Conservation (phyloP, 2,329 filamentous ascomycete species). For the Paracamarosporium sp. region DNA sequence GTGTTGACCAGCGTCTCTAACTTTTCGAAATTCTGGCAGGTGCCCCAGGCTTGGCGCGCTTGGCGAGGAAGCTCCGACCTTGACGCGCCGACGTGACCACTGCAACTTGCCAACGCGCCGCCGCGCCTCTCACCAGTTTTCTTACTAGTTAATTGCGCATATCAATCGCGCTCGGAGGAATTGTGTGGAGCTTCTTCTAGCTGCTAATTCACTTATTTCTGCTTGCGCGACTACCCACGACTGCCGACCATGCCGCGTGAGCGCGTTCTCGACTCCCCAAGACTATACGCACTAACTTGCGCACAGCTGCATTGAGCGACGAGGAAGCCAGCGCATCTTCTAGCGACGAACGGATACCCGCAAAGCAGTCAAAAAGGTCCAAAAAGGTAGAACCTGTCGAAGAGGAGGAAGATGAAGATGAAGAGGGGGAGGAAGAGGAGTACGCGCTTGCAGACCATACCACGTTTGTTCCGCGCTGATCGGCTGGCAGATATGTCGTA, state of each 20-base stretch:
- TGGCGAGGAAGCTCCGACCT: slow-evolving; percentile 8
- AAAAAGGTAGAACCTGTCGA: slow-evolving; percentile 15
- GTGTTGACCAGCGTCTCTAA: slow-evolving; percentile 20
- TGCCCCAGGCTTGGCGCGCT: slow-evolving; percentile 10
- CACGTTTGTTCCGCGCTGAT: slow-evolving; percentile 24
- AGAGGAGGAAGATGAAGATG: slow-evolving; percentile 29
- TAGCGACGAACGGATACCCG: slow-evolving; percentile 35
- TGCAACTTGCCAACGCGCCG: not conserved
- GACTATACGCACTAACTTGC: slow-evolving; percentile 21
- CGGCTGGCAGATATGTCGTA: slow-evolving; percentile 68
- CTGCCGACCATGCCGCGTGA: slow-evolving; percentile 42
- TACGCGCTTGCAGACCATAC: slow-evolving; percentile 43
- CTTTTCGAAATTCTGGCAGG: slow-evolving; percentile 21
- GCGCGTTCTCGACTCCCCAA: slow-evolving; percentile 16
- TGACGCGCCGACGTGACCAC: slow-evolving; percentile 17
- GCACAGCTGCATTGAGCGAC: slow-evolving; percentile 49
- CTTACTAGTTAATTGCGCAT: slow-evolving; percentile 9
- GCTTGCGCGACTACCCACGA: slow-evolving; percentile 1
- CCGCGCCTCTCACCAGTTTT: slow-evolving; percentile 9
- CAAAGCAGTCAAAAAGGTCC: slow-evolving; percentile 29
- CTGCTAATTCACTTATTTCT: not conserved
- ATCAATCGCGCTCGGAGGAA: slow-evolving; percentile 17
- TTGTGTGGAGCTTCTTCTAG: slow-evolving; percentile 6
- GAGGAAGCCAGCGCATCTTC: slow-evolving; percentile 42
- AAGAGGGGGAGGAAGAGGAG: slow-evolving; percentile 52